These are phyloP conservation scores for Nothopassalora personata DNA, from an alignment of 2,329 filamentous ascomycete species.

Conservation along the genomic window DNA sequence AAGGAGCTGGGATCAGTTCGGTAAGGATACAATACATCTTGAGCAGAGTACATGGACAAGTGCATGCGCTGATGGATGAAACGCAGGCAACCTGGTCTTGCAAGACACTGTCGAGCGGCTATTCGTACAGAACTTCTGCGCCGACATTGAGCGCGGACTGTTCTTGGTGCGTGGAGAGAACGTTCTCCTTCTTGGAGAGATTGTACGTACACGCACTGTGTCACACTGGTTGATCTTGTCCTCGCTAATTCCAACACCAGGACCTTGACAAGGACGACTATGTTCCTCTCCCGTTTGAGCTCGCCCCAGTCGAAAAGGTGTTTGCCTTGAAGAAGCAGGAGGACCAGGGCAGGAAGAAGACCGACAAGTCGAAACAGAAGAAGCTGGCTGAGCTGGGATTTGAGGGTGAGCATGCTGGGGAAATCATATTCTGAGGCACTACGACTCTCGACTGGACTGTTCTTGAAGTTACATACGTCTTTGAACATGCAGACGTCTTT, in stretches of 20 bases:
- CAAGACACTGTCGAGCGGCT: conserved; percentile 88
- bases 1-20: conserved; percentile 96
- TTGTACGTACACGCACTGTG: conserved; percentile 44
- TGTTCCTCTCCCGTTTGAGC: conserved; percentile 62
- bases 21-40: conserved; percentile 46
- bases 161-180: conserved; percentile 95
- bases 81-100: conserved; percentile 81
- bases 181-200: conserved; percentile 90
- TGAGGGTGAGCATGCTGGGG: conserved; percentile 65
- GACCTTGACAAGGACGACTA: conserved; percentile 95
- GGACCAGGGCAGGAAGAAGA: conserved; percentile 62
- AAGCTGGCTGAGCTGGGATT: conserved; percentile 76
- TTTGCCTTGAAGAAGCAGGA: conserved; percentile 67
- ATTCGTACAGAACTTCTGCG: conserved; percentile 69
- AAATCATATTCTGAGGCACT: conserved; percentile 58
- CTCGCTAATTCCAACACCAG: conserved; percentile 29
- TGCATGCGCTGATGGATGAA: conserved; percentile 1
- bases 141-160: conserved; percentile 78
- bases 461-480: conserved; percentile 28
- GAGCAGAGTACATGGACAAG: background rate
- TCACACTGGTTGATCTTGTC: conserved; percentile 5
- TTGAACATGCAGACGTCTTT: conserved; percentile 34
- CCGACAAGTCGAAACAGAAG: conserved; percentile 66
- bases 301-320: conserved; percentile 64
- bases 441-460: conserved; percentile 7